Base-by-base conservation (phyloP, 106 monocot species). In the Alisma plantagoaquatica region DNA sequence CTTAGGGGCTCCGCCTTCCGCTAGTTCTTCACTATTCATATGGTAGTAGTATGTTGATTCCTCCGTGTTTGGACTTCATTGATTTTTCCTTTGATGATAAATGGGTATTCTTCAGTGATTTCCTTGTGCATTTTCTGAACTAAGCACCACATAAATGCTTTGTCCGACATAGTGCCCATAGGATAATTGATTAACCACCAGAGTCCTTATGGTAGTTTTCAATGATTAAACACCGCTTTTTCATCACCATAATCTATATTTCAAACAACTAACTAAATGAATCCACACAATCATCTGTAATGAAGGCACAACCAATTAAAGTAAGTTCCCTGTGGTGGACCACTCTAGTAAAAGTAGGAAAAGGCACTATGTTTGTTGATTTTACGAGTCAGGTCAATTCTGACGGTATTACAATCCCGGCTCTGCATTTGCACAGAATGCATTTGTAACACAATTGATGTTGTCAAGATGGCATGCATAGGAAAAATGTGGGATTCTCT, bases 371-470 rank as follows among this genome's bases (percentile, higher is more conserved):
- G 64, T 47, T 86, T 99, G 59, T 79, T 90, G 59, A 50, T 82
- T 57, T 79, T 90, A 60, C 82, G 91, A 9, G 69, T 77, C 66
- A 70, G 71, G 63, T 99, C 98, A 49, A 99, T 63, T 14, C 42
- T 35, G 2, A 99, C 73, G 21, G 77, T 62, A 65, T 99, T 90
- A 14, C 90, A 77, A 78, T 44, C 82, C 73, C 3, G 90, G 86
- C 53, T 79, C 68, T 0, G 82, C 78, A 75, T 91, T 82, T 0
- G 90, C 90, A 89, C 98, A 99, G 48, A 99, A 99, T 30, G 90
- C 64, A 76, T 91, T 91, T 14, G 75, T 60, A 2, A 90, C 55
- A 29, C 85, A 86, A 53, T 91, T 90, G 64, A 64, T 82, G 20
- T 48, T 60, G 54, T 90, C 85, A 26, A 99, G 45, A 24, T 86